A percentile compares a stretch with the other conserved stretches of the same genome.
These are phyloP conservation scores for Coemansia sp. DNA, from an alignment of 192 early-diverging fungal genomes.

Conservation along the genomic window DNA sequence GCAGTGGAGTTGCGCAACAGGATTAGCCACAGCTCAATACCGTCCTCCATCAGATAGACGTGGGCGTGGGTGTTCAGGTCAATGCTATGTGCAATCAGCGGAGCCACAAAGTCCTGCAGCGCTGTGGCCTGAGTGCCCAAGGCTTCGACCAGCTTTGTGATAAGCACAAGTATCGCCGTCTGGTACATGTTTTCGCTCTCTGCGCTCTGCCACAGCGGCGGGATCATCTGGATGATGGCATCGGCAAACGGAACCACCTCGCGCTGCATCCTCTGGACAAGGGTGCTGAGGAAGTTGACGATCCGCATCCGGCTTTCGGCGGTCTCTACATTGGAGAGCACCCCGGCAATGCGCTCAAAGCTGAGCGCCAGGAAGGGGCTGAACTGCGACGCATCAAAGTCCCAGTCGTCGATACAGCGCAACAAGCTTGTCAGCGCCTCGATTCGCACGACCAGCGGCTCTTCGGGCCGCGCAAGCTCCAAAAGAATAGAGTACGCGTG, in stretches of 20 bases:
- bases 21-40: conserved; percentile 85
- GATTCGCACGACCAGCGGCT: conserved; percentile 80
- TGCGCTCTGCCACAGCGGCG: conserved; percentile 77
- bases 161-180: conserved; percentile 71
- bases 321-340: conserved; percentile 69
- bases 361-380: conserved; percentile 63
- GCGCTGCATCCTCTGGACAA: conserved; percentile 77
- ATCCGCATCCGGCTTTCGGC: conserved; percentile 76
- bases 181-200: conserved; percentile 78
- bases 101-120: conserved; percentile 72
- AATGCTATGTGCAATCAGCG: conserved; percentile 74
- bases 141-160: conserved; percentile 76
- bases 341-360: conserved; percentile 57
- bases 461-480: conserved; percentile 62
- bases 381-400: conserved; percentile 74
- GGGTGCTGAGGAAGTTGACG: conserved; percentile 68
- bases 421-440: conserved; percentile 68
- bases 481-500: conserved; percentile 74
- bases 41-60: conserved; percentile 87
- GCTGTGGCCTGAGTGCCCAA: conserved; percentile 68
- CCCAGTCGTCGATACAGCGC: conserved; percentile 82
- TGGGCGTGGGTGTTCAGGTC: conserved; percentile 63
- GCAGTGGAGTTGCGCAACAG: conserved; percentile 68
- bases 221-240: conserved; percentile 71
- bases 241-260: conserved; percentile 74